Base-by-base conservation (phyloP, 2,329 filamentous ascomycete species). In the Alternaria gaisen region DNA sequence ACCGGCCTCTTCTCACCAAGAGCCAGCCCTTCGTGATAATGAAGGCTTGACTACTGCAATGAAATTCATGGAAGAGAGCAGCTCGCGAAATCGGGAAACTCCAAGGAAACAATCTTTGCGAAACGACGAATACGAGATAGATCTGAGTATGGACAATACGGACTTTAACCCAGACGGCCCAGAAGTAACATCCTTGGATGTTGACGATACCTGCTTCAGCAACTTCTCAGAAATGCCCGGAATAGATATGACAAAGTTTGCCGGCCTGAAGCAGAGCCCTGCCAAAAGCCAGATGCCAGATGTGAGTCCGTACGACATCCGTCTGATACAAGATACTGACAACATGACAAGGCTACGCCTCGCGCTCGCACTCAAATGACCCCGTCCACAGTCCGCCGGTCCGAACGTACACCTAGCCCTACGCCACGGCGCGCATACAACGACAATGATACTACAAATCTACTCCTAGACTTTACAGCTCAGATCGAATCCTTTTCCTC, bases 391-490 rank as follows among this genome's bases (percentile, higher is more conserved):
- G 77, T 81, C 12, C 82, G 82, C 61, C 80, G 80, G 14, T 70
- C 71, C 22, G 72, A 79, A 44, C 76, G 79, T 36, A 82, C 81
- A 12, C 81, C 82, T 18, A 83, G 83, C 4, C 82, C 82, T n/a
- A 84, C 87, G 75, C 82, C 88, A 42, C 83, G 85, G 63, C 78
- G 81, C 50, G 79, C 81, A 66, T 82, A 80, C 43, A 78, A 78
- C 77, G 78, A 82, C 9, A 80, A 81, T 26, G 85, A 91, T 72
- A 92, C 90, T 4, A 91, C 91, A 16, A 96, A 91, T 71, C 84
- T 97, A 34, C 85, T 97, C 44, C 84, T 92, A 68, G 95, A 98
- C 75, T 96, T 97, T 70, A 96, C 93, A 0, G 92, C 95, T 60
- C 91, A 93, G 69, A 84, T 90, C 60, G 86, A 87, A 67, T 82